phyloP scores from a whole-genome alignment of 306 rosid genomes.

The Quercus agrifolia region DNA sequence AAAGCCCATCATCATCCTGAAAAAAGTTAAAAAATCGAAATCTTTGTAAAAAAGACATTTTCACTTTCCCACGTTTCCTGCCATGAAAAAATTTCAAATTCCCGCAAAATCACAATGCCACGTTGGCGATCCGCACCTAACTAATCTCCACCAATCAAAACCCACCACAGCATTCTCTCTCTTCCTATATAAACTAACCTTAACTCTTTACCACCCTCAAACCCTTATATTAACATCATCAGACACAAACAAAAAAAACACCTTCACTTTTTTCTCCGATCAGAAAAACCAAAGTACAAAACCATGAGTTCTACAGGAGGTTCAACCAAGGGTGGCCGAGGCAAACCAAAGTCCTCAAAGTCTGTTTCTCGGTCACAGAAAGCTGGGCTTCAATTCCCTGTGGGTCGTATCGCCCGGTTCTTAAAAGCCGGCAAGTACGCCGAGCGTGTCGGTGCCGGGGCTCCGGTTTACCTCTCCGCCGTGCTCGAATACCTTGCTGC shows the following conservation, averaged over 20 bases:
- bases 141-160: background rate
- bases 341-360: conserved; percentile 84
- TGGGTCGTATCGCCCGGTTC: conserved; percentile 80
- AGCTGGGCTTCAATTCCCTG: conserved; percentile 92
- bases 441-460: conserved; percentile 92
- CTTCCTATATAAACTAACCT: background rate
- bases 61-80: no score
- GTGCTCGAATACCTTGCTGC: conserved; percentile 92
- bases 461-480: conserved; percentile 87
- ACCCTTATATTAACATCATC: background rate
- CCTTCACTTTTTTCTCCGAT: no score
- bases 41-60: no score
- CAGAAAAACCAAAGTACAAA: no score
- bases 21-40: no score
- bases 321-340: conserved; percentile 91
- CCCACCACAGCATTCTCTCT: background rate
- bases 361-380: conserved; percentile 78
- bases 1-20: no score
- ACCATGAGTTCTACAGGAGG: conserved; percentile 58
- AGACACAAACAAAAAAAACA: no score
- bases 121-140: background rate
- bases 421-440: conserved; percentile 86
- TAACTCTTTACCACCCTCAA: background rate
- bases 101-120: background rate
- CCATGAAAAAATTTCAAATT: background rate